phyloP scores from a whole-genome alignment of 257 asterid species.

The Agastache rugosa region DNA sequence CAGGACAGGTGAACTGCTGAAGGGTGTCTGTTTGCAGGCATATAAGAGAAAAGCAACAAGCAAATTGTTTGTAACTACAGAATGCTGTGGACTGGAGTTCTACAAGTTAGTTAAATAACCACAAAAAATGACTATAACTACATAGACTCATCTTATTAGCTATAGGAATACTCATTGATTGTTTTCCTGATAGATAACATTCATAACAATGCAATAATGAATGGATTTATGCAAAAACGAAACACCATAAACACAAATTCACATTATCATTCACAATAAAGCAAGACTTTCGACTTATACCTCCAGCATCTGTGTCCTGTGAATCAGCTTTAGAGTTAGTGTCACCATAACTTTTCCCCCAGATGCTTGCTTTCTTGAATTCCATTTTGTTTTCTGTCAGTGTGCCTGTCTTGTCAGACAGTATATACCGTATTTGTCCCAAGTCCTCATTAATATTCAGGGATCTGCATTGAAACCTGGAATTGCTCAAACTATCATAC shows the following conservation, averaged over 20 bases:
- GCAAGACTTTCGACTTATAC: constrained; percentile 46
- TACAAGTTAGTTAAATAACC: constrained; percentile 21
- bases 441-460: constrained; percentile 97
- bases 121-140: constrained; percentile 2
- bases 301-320: constrained; percentile 54
- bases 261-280: constrained; percentile 14
- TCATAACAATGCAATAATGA: constrained; percentile 14
- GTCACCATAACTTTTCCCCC: constrained; percentile 74
- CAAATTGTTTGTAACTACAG: constrained; percentile 7
- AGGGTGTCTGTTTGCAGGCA: constrained; percentile 1
- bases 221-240: background rate
- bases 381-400: constrained; percentile 99
- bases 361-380: constrained; percentile 83
- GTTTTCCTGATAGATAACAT: background rate
- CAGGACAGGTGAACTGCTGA: constrained; percentile 10
- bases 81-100: background rate
- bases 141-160: constrained; percentile 19
- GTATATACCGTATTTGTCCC: constrained; percentile 93
- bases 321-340: constrained; percentile 46
- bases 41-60: constrained; percentile 23
- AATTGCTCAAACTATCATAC: constrained; percentile 70
- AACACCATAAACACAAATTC: constrained; percentile 14
- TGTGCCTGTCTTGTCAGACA: constrained; percentile 97
- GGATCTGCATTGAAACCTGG: constrained; percentile 99
- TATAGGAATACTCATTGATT: constrained; percentile 16